Base-by-base conservation (phyloP, 257 asterid genomes). In the Ophiorrhiza pumila region DNA sequence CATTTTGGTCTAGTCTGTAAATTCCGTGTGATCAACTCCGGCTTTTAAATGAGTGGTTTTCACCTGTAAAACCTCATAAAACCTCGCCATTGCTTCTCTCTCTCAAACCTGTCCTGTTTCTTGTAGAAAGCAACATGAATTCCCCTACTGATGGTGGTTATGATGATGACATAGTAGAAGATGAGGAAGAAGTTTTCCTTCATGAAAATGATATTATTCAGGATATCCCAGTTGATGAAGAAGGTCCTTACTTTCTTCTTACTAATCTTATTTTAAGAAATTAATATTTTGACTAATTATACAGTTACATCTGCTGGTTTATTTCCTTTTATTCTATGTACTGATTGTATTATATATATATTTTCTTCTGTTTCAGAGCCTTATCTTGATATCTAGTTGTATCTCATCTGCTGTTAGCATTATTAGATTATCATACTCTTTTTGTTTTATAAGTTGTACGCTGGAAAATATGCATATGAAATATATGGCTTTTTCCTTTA, bases 201-300 rank as follows among this genome's bases (percentile, higher is more conserved):
- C 96, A 92, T 8, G 96, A 88, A 67, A 75, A 25, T 50, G 96
- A 92, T 78, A 90, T 90, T 59, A 79, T 90, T 42, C 71, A 87
- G 25, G 92, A 88, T 81, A 84, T 85, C 62, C 84, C 84, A 1
- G 74, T 88, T 74, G 98, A 92, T 80, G 96, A 88, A 73, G 96
- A 90, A 88, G 97, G 97, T 89, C 20, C 25, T 1, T 52, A 47
- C 23, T 42, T 53, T 37, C 42, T 50, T n/a, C n/a, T n/a, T n/a
- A n/a, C n/a, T n/a, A n/a, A n/a, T n/a, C n/a, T 61, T 31, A 4
- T 29, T 63, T 67, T 25, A 4, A 8, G 4, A 11, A 25, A 11
- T 62, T 2, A 18, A 22, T 22, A 13, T 7, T 72, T 5, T 52
- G 4, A 18, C 18, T 29, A 52, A 32, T 46, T 39, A 3, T 8